Base-by-base conservation (phyloP, 176 grass and related monocot genomes). In the Ensete ventricosum region DNA sequence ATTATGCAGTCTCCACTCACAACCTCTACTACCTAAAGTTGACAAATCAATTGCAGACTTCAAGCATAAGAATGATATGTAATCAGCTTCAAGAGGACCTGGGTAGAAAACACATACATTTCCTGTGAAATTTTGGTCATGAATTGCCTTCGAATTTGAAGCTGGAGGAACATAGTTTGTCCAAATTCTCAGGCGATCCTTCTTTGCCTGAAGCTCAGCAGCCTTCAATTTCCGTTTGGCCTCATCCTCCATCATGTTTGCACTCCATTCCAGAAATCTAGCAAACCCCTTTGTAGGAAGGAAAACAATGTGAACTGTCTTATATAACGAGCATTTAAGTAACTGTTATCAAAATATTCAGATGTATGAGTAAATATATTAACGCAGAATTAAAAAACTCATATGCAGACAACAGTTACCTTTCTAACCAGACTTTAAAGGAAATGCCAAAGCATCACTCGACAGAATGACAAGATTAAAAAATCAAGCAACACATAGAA, bases 241-340 rank as follows among this genome's bases (percentile, higher is more conserved):
- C 68, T 99, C 95, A 84, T 91, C 83, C 51, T 99, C 95, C 85
- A 99, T 86, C 95, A 99, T 94, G 57, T 87, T 94, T 20, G 88
- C 95, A 84, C 95, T 99, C 95, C 95, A 99, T 57, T 99, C 95
- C 1, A 99, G 88, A 88, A 87, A 94, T 70, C 94, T 99, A 63
- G 95, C 95, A 80, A 91, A 83, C 70, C 95, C 95, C 95, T 99
- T 73, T 64, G 75, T 25, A 64, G 75, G 43, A 63, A 67, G 79
- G 60, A 74, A 55, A 75, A 52, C 17, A 81, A 62, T 69, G 74
- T 34, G 74, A 49, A 17, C 14, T 19, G 14, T 69, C 4, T 43
- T 43, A 43, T 43, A 43, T 43, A 43, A 43, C 34, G 4, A 43
- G 34, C 34, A 43, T 43, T 6, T 3, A 6, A 6, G 27, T 26